Conservation (phyloP, 768 basidiomycete genomes). For the Gelatoporia subvermispora region DNA sequence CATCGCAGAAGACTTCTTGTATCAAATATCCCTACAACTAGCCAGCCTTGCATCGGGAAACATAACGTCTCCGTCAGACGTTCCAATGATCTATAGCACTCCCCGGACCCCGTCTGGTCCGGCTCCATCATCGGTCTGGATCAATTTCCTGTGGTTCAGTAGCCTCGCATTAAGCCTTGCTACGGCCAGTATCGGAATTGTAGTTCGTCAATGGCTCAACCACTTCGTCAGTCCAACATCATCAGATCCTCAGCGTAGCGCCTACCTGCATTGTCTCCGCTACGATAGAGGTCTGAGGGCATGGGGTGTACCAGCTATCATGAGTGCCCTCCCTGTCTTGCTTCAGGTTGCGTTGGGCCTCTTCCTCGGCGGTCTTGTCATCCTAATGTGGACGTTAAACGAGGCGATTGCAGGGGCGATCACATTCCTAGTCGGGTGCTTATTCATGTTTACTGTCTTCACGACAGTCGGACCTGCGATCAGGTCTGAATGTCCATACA, state of each 20-base stretch:
- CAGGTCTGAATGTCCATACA: not conserved
- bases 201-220: slow-evolving; percentile 24
- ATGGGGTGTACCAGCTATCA: slow-evolving; percentile 21
- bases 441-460: slow-evolving; percentile 6
- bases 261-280: slow-evolving; percentile 13
- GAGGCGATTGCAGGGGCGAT: slow-evolving; percentile 6
- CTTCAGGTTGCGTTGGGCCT: slow-evolving; percentile 10
- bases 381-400: slow-evolving; percentile 13
- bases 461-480: slow-evolving; percentile 6
- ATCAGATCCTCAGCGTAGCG: slow-evolving; percentile 5
- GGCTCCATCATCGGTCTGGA: slow-evolving; percentile 2
- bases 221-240: slow-evolving; percentile 6
- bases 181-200: slow-evolving; percentile 15
- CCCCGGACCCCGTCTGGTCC: no score
- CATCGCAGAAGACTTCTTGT: no score
- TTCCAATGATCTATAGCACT: no score
- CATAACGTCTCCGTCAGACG: no score
- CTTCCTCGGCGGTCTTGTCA: slow-evolving; percentile 15
- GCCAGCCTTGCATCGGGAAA: no score
- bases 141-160: slow-evolving; percentile 20
- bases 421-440: not conserved
- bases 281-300: slow-evolving; percentile 10
- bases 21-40: no score
- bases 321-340: slow-evolving; percentile 10
- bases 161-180: slow-evolving; percentile 19